Conservation (phyloP, 2,329 filamentous ascomycete genomes). For the Didymella pomorum region DNA sequence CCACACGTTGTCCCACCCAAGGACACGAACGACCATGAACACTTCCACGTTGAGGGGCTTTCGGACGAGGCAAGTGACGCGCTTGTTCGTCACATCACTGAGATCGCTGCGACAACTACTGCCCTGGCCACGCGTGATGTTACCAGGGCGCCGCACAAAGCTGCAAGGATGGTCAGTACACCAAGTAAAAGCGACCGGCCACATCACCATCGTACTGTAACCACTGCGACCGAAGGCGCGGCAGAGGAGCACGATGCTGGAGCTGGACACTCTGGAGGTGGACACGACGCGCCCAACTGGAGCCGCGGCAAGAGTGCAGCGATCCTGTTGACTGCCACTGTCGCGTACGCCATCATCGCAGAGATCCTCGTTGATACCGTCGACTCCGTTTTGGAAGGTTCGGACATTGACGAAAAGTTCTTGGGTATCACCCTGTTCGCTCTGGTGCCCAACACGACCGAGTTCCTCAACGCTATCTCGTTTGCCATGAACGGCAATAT, state of each 20-base stretch:
- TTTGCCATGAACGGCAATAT: constrained; percentile 99
- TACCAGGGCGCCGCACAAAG: constrained; percentile 61
- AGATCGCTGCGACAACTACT: constrained; percentile 91
- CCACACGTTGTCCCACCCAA: constrained; percentile 50
- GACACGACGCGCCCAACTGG: constrained; percentile 99
- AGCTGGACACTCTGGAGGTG: constrained; percentile 59
- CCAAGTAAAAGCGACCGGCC: constrained; percentile 48
- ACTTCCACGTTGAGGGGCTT: constrained; percentile 68
- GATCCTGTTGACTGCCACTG: constrained; percentile 85
- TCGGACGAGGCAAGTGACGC: constrained; percentile 82
- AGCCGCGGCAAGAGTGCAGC: constrained; percentile 88
- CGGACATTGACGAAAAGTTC: constrained; percentile 96
- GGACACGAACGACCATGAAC: constrained; percentile 52
- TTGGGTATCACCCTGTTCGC: constrained; percentile 96
- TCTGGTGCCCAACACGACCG: constrained; percentile 95
- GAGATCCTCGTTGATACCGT: constrained; percentile 97
- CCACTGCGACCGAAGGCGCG: constrained; percentile 61
- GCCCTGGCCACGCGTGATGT: constrained; percentile 85
- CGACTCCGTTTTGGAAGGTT: constrained; percentile 90
- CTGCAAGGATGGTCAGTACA: constrained; percentile 53
- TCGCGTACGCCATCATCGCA: constrained; percentile 95
- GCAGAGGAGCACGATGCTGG: constrained; percentile 57
- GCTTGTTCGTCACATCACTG: constrained; percentile 85
- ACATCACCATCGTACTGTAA: constrained; percentile 49
- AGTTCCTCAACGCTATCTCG: constrained; percentile 98